A percentile compares a stretch with the other conserved stretches of the same genome.
Conservation (phyloP, 2,329 filamentous ascomycete genomes). For the Dendryphion nanum region DNA sequence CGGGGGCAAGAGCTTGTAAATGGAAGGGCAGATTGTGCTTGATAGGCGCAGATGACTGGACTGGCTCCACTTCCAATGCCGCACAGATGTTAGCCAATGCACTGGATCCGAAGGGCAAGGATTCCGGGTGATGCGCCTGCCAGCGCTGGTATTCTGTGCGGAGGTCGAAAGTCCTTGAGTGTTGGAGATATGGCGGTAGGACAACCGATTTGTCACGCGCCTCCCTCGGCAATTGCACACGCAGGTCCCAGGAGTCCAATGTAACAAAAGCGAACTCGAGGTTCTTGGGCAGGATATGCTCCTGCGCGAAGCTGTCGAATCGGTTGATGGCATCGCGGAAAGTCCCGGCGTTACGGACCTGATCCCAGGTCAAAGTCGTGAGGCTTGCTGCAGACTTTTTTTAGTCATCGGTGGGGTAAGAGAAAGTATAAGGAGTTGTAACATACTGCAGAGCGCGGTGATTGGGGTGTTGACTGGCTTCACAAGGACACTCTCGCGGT, state of each 20-base stretch:
- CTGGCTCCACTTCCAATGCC: slow-evolving; percentile 94
- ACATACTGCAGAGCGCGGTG: slow-evolving; percentile 96
- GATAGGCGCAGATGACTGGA: slow-evolving; percentile 95
- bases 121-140: slow-evolving; percentile 98
- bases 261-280: slow-evolving; percentile 98
- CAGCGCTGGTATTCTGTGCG: slow-evolving; percentile 97
- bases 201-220: slow-evolving; percentile 98
- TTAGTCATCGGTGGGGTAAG: no score
- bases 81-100: slow-evolving; percentile 97
- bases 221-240: slow-evolving; percentile 94
- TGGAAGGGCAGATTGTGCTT: slow-evolving; percentile 99
- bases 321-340: slow-evolving; percentile 96
- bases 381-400: slow-evolving; percentile 78
- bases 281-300: slow-evolving; percentile 87
- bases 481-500: slow-evolving; percentile 93
- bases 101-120: slow-evolving; percentile 91
- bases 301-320: slow-evolving; percentile 89
- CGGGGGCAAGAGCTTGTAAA: slow-evolving; percentile 89
- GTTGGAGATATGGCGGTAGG: slow-evolving; percentile 92
- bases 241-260: slow-evolving; percentile 96
- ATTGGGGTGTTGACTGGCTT: slow-evolving; percentile 99
- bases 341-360: slow-evolving; percentile 94
- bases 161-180: slow-evolving; percentile 95
- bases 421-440: slow-evolving; percentile 1
- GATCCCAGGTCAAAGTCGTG: slow-evolving; percentile 97